Base-by-base conservation (phyloP, 305 asterid genomes). In the Stenogyne calaminthoides region DNA sequence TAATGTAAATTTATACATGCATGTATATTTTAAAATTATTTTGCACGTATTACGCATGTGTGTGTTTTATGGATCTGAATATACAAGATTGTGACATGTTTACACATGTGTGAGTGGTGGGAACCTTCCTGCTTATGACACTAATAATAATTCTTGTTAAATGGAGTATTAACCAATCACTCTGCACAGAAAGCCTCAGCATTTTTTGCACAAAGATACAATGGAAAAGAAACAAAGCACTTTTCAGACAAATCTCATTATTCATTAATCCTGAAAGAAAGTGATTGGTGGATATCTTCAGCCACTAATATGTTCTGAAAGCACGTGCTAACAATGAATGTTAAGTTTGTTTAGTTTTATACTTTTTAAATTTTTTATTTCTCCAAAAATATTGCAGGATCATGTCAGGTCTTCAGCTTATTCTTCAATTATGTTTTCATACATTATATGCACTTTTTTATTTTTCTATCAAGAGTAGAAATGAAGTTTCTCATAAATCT, bases 401-500 rank as follows among this genome's bases (percentile, higher is more conserved):
- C 64, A 65, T 67, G 78, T 67, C 59, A 63, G 40, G 22, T 11
- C 64, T 77, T 74, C 79, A 27, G 34, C 22, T 39, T 37, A 52
- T 49, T 52, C 22, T 27, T 62, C 37, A 20, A n/a, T 10, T 18
- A 19, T 18, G 32, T 56, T 56, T 22, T 8, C 36, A 55, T 19
- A 20, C 14, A 55, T 51, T n/a, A 64, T 46, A 64, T 65, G 63
- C 52, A 57, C 29, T 12, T n/a, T 32, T 32, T 62, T 3, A n/a
- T 59, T 72, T 20, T 40, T 76, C 49, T 57, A 44, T 54, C 49
- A 47, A 77, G 73, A 75, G 82, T 72, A 22, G 78, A 47, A 72
- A 69, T 71, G 76, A 83, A 85, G 83, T 66, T 83, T 85, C 75
- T 36, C 75, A 56, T 55, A 32, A 29, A 47, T 20, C 74, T 70